phyloP scores from a whole-genome alignment of 2,329 filamentous ascomycete species.

The Diaporthe citriasiana region DNA sequence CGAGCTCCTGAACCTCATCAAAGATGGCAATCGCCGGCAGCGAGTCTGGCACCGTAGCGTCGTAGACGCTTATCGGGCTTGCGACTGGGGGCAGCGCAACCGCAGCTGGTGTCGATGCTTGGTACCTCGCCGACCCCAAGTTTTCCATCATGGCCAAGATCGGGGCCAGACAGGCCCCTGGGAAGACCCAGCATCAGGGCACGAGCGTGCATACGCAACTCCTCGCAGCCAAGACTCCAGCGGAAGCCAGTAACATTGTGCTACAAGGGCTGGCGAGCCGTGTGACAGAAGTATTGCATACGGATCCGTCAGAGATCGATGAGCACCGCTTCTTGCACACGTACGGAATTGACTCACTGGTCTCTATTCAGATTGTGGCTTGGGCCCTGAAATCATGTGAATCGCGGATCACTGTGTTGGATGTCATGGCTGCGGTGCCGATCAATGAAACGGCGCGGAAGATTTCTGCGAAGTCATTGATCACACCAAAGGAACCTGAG shows the following conservation, averaged over 20 bases:
- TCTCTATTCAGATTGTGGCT: neutral
- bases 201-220: neutral
- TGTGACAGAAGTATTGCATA: neutral
- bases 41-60: neutral
- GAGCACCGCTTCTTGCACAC: constrained; percentile 4
- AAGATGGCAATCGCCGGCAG: neutral
- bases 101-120: neutral
- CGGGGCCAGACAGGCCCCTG: neutral
- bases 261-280: neutral
- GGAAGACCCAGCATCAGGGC: neutral
- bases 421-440: constrained; percentile 8
- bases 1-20: neutral
- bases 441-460: constrained; percentile 5
- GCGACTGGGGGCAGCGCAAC: neutral
- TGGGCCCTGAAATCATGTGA: constrained; percentile 1
- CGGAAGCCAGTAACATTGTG: neutral
- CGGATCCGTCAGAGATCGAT: neutral
- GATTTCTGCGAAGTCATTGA: neutral
- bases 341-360: neutral
- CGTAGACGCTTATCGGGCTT: neutral
- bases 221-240: neutral
- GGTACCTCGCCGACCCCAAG: neutral
- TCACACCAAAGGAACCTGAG: neutral
- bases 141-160: constrained; percentile 4
- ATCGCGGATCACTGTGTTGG: constrained; percentile 3